These are phyloP conservation scores for Mycena latifolia DNA, from an alignment of 768 basidiomycete species.

Conservation along the genomic window DNA sequence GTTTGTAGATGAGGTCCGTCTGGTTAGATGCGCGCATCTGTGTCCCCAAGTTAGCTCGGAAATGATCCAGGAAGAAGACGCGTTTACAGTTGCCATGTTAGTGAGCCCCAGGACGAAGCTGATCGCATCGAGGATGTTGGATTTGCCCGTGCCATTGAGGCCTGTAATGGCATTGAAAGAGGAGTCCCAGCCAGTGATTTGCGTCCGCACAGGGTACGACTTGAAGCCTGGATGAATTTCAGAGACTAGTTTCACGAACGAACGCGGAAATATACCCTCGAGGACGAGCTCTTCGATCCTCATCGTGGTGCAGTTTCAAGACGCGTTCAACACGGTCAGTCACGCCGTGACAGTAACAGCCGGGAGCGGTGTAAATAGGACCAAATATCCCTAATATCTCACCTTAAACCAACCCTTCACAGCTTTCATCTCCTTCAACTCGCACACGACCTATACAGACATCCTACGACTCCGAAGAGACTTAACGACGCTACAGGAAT, in stretches of 20 bases:
- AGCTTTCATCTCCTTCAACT: too few relatives aligned
- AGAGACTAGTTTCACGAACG: not conserved
- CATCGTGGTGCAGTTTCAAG: slow-evolving; percentile 62
- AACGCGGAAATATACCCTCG: slow-evolving; percentile 68
- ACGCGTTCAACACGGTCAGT: too few relatives aligned
- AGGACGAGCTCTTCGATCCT: slow-evolving; percentile 95
- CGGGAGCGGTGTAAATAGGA: too few relatives aligned
- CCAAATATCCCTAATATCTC: too few relatives aligned
- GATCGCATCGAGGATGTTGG: slow-evolving; percentile 99
- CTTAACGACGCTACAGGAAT: too few relatives aligned
- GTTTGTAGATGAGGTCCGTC: slow-evolving; percentile 98
- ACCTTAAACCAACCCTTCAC: too few relatives aligned
- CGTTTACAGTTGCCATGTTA: slow-evolving; percentile 89
- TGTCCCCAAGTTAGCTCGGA: slow-evolving; percentile 30
- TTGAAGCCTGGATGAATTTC: slow-evolving; percentile 81
- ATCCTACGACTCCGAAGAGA: too few relatives aligned
- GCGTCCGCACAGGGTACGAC: slow-evolving; percentile 96
- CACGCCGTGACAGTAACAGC: too few relatives aligned
- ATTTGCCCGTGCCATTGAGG: slow-evolving; percentile 96
- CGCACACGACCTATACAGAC: too few relatives aligned
- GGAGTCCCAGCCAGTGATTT: slow-evolving; percentile 96
- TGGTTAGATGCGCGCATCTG: slow-evolving; percentile 97
- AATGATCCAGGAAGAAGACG: not conserved
- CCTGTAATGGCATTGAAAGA: slow-evolving; percentile 99
- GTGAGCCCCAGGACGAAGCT: slow-evolving; percentile 99